Conservation (phyloP, 2,329 filamentous ascomycete species). For the Ophiostoma sp. region DNA sequence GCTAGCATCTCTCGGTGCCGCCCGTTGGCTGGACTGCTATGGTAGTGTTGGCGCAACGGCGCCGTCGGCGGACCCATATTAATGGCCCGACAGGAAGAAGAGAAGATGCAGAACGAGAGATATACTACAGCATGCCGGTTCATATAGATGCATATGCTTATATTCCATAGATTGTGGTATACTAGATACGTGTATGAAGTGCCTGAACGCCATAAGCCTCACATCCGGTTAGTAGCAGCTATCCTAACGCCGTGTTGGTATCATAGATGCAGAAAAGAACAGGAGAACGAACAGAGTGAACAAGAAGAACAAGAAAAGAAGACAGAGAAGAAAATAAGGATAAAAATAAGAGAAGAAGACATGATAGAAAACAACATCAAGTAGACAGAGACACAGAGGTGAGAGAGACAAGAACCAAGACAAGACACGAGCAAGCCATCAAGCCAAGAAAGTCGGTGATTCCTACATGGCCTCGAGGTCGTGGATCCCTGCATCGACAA, state of each 20-base stretch:
- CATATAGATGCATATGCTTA: neutral
- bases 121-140: neutral
- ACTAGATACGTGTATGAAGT: neutral
- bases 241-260: slow-evolving; percentile 13
- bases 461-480: slow-evolving; percentile 13
- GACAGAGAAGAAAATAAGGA: neutral
- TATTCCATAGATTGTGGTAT: neutral
- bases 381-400: neutral
- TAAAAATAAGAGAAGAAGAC: neutral
- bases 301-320: neutral
- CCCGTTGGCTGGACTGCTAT: slow-evolving; percentile 1
- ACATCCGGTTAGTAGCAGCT: neutral
- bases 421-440: no score
- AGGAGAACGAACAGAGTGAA: neutral
- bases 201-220: neutral
- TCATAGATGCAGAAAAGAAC: neutral
- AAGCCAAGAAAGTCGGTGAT: no score
- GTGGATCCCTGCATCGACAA: slow-evolving; percentile 22
- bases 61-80: neutral
- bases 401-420: neutral
- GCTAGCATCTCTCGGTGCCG: slow-evolving; percentile 2
- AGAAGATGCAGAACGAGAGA: neutral
- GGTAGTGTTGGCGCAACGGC: neutral
- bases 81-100: neutral
- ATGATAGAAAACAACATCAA: neutral